Evolutionary conservation across 768 basidiomycete species (phyloP), one percentile per base, ranked within the genome.

Genomic region (Cystobasidium ongulense): DNA sequence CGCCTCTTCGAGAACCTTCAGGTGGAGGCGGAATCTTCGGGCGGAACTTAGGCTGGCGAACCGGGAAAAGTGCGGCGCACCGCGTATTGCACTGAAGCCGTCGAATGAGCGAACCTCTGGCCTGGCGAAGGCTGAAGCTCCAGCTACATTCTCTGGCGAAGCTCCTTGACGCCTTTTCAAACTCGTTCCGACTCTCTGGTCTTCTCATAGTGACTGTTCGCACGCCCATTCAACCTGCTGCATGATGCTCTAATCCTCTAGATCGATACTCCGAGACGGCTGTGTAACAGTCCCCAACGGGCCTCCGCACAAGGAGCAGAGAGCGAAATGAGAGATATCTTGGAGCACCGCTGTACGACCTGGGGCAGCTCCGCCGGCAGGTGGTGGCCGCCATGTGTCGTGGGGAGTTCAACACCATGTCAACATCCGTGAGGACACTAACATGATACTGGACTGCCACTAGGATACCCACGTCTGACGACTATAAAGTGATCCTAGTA

Each of bases 51-150:
- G 57, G 29, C 57, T 29, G 25, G 57, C 57, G 27, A 21, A 50
- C 46, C 46, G 21, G 11, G 21, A 13, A 15, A 59, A 59, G 25
- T 59, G 57, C 57, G 57, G 57, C 38, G 63, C 63, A 64, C 63
- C 63, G 63, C 63, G 63, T 64, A 64, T 64, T 64, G 63, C 63
- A 64, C 63, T 64, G 63, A 64, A 64, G 63, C 63, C 43, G 17
- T 39, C 18, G 36, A 64, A 36, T 36, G 36, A 64, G 63, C 63
- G 63, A 64, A 46, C 35, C 63, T 33, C 63, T 64, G 43, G 63
- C 63, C 63, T 59, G 57, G 63, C 63, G 36, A 64, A 29, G 63
- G 38, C 43, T 33, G 63, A 29, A 21, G 35, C 63, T 64, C 63
- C 23, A 64, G 35, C 63, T 64, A 27, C 38, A 46, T 23, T 36